Evolutionary conservation across 2,329 filamentous ascomycete genomes (phyloP).

Genomic region (Hypoxylon sp.): DNA sequence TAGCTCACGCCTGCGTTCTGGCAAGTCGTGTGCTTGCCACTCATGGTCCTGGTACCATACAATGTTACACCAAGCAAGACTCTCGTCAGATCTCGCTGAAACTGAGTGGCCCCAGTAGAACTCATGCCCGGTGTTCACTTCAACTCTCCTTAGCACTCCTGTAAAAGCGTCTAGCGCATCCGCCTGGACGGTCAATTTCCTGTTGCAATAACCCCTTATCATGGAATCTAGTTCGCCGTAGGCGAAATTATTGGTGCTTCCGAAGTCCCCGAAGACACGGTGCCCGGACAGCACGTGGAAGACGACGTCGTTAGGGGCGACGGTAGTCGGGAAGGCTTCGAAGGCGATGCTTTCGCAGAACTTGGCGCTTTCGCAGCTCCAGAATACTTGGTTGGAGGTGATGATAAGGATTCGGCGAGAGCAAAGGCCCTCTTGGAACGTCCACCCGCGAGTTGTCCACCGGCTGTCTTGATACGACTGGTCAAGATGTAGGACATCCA

Average conservation of each 20-base stretch:
- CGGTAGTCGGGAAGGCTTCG: constrained; percentile 40
- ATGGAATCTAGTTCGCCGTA: constrained; percentile 33
- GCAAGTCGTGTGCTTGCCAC: background rate
- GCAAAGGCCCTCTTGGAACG: constrained; percentile 43
- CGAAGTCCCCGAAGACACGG: constrained; percentile 38
- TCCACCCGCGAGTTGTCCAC: constrained; percentile 43
- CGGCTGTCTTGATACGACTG: constrained; percentile 24
- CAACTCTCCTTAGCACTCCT: constrained; percentile 34
- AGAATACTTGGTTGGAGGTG: constrained; percentile 37
- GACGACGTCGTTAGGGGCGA: constrained; percentile 31
- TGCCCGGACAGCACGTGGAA: constrained; percentile 37
- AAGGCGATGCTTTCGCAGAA: constrained; percentile 41
- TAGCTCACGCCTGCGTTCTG: constrained; percentile 26
- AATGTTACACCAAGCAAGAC: constrained; percentile 40
- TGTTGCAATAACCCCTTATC: constrained; percentile 33
- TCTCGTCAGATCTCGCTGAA: constrained; percentile 34
- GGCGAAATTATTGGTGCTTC: constrained; percentile 37
- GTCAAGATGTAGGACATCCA: constrained; percentile 37
- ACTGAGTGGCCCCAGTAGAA: constrained; percentile 43
- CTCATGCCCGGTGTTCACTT: constrained; percentile 32
- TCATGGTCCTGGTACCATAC: constrained; percentile 29
- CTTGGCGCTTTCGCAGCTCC: constrained; percentile 39
- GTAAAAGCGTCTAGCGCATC: constrained; percentile 39
- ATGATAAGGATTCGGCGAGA: constrained; percentile 34
- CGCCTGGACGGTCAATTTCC: constrained; percentile 27